Percentiles rank a stretch among this genome's conserved stretches.
phyloP scores from a whole-genome alignment of 2,329 filamentous ascomycete species.

The Fusarium dimerum region DNA sequence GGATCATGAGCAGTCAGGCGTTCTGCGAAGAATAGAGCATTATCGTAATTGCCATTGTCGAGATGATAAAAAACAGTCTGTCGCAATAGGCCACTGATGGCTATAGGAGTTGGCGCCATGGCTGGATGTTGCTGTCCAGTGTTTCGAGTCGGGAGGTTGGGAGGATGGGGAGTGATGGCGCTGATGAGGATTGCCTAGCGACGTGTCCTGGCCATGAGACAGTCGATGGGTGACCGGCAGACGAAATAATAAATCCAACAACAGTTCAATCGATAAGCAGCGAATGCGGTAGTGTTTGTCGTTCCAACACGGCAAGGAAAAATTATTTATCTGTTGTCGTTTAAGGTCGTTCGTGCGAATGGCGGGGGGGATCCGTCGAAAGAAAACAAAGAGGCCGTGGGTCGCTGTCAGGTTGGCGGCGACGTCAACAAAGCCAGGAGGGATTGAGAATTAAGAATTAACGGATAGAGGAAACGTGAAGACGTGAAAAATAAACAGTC shows the following conservation, averaged over 20 bases:
- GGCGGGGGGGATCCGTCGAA: constrained; percentile 23
- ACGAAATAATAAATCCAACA: constrained; percentile 5
- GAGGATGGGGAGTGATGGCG: constrained; percentile 13
- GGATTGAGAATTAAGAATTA: constrained; percentile 23
- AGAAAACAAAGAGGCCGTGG: constrained; percentile 30
- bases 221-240: constrained; percentile 5
- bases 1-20: constrained; percentile 83
- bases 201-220: constrained; percentile 31
- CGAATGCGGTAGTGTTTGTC: constrained; percentile 9
- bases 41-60: constrained; percentile 86
- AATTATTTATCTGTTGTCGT: constrained; percentile 17
- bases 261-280: constrained; percentile 3
- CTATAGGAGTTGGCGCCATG: constrained; percentile 56
- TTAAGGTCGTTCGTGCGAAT: constrained; percentile 25
- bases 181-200: constrained; percentile 20
- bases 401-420: constrained; percentile 17
- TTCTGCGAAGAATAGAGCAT: constrained; percentile 91
- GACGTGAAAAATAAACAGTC: not conserved
- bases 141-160: constrained; percentile 9
- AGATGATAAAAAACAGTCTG: constrained; percentile 70
- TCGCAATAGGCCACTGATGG: constrained; percentile 54
- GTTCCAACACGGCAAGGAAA: constrained; percentile 3
- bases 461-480: constrained; percentile 9
- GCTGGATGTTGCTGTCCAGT: constrained; percentile 27
- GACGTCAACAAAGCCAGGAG: constrained; percentile 14